A percentile compares a stretch with the other conserved stretches of the same genome.
Evolutionary conservation across 768 basidiomycete species (phyloP).

Genomic region (Gloeopeniophorella convolvens): DNA sequence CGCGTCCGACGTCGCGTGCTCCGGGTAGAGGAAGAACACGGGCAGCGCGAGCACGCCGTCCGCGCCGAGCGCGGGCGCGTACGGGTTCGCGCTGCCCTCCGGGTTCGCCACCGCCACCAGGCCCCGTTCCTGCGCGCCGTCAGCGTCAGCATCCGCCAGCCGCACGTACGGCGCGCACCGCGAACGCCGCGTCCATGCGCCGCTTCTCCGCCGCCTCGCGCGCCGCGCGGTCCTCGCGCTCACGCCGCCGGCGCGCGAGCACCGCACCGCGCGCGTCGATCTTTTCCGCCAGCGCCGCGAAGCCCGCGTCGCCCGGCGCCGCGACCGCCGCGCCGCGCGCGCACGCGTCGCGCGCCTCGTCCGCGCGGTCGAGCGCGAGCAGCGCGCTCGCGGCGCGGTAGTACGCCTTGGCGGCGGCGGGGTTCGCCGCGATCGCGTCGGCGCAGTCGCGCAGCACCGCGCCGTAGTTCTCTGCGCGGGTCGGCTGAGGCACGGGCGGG

Average conservation of each 20-base stretch:
- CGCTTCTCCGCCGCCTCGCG: conserved; percentile 47
- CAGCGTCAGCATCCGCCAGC: no score
- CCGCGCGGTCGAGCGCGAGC: conserved; percentile 60
- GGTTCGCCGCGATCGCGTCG: conserved; percentile 55
- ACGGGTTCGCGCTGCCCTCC: conserved; percentile 47
- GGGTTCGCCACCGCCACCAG: conserved; percentile 50
- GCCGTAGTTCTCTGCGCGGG: conserved; percentile 72
- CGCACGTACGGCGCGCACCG: conserved; percentile 40
- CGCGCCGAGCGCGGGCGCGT: conserved; percentile 59
- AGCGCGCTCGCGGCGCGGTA: conserved; percentile 82
- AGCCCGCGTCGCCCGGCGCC: conserved; percentile 46
- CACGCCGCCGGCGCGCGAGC: conserved; percentile 46
- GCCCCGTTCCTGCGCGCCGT: conserved; percentile 57
- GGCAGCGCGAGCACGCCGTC: conserved; percentile 67
- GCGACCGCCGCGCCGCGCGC: conserved; percentile 58
- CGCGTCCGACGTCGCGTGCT: conserved; percentile 82
- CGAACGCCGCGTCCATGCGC: conserved; percentile 52
- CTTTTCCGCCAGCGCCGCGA: conserved; percentile 44
- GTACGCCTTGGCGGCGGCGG: conserved; percentile 70
- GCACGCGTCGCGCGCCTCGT: conserved; percentile 84
- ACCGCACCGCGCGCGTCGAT: conserved; percentile 39
- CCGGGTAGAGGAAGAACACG: conserved; percentile 90
- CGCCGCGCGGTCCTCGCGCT: conserved; percentile 41
- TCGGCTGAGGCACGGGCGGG: neutral
- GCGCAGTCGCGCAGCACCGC: conserved; percentile 83